Evolutionary conservation across 1,139 yeast species (phyloP).

Genomic region (Protomyces inundatus): DNA sequence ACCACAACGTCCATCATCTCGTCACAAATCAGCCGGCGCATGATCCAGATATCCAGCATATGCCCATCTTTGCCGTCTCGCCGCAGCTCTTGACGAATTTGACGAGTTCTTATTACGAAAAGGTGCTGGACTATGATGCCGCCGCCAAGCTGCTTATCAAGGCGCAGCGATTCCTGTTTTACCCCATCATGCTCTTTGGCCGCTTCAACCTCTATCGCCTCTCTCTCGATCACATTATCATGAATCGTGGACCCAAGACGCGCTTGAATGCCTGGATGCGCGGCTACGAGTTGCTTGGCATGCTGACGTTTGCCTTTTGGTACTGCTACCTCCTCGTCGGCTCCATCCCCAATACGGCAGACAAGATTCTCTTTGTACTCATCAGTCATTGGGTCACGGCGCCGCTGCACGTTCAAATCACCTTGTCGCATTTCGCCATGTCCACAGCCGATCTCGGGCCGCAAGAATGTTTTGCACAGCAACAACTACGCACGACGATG

Average conservation of each 20-base stretch:
- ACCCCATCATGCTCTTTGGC: constrained; percentile 75
- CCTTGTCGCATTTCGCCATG: constrained; percentile 89
- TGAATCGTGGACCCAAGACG: constrained; percentile 68
- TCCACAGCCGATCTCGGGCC: constrained; percentile 80
- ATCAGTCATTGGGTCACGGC: constrained; percentile 76
- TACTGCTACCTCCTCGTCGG: constrained; percentile 63
- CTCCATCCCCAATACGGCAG: constrained; percentile 49
- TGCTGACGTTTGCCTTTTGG: constrained; percentile 68
- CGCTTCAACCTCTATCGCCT: constrained; percentile 76
- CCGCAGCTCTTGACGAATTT: constrained; percentile 61
- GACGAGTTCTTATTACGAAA: constrained; percentile 75
- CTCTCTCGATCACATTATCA: constrained; percentile 68
- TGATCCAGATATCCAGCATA: constrained; percentile 89
- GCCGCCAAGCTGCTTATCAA: constrained; percentile 56
- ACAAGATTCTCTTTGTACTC: constrained; percentile 56
- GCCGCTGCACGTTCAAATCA: constrained; percentile 89
- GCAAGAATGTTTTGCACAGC: constrained; percentile 71
- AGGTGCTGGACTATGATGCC: constrained; percentile 59
- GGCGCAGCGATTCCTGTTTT: constrained; percentile 65
- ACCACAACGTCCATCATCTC: constrained; percentile 85
- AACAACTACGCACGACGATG: constrained; percentile 87
- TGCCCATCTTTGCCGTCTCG: constrained; percentile 86
- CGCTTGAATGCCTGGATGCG: constrained; percentile 87
- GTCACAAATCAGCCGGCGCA: constrained; percentile 87
- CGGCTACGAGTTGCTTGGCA: constrained; percentile 67